phyloP scores from a whole-genome alignment of 371 early-diverging fungal species.

The Mortierella polycephala region DNA sequence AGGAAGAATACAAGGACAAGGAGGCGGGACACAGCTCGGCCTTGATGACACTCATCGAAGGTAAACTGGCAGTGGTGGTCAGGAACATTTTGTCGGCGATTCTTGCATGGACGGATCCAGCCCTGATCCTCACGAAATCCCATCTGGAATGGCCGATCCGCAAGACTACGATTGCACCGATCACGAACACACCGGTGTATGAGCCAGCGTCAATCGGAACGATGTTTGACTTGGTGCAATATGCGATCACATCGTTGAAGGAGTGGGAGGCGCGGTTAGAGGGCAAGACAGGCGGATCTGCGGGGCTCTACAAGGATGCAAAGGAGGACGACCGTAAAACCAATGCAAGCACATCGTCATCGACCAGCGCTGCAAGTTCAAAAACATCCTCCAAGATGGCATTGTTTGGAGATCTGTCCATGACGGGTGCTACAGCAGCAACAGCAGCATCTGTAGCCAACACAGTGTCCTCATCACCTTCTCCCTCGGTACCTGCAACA shows the following conservation, averaged over 20 bases:
- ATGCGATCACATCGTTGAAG: constrained; percentile 51
- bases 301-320: constrained; percentile 43
- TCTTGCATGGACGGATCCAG: constrained; percentile 49
- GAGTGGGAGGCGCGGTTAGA: constrained; percentile 55
- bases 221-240: constrained; percentile 50
- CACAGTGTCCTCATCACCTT: background rate
- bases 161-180: constrained; percentile 40
- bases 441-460: background rate
- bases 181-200: constrained; percentile 42
- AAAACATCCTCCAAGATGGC: constrained; percentile 34
- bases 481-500: constrained; percentile 5
- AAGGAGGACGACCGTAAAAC: constrained; percentile 26
- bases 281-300: constrained; percentile 51
- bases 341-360: constrained; percentile 16
- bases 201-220: constrained; percentile 54
- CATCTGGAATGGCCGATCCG: constrained; percentile 47
- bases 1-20: constrained; percentile 33
- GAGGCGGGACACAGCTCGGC: constrained; percentile 23
- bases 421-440: constrained; percentile 5
- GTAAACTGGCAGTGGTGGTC: constrained; percentile 46
- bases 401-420: constrained; percentile 32
- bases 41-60: constrained; percentile 38
- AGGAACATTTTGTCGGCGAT: constrained; percentile 48
- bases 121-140: constrained; percentile 42
- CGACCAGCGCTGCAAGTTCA: constrained; percentile 25